These are phyloP conservation scores for Plasmodium malariae DNA, from an alignment of 169 alveolate species.

Conservation along the genomic window DNA sequence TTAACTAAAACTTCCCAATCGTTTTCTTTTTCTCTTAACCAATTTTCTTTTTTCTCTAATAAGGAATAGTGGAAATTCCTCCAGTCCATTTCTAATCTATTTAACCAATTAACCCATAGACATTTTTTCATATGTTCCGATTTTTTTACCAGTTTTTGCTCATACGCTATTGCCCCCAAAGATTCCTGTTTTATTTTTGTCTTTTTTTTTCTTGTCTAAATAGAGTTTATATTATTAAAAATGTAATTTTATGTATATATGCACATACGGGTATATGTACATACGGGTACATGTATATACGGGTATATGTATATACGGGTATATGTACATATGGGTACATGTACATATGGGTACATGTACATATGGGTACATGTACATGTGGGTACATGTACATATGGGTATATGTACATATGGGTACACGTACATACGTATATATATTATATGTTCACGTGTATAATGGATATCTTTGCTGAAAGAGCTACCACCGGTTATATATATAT, in stretches of 20 bases:
- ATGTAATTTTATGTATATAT: not conserved
- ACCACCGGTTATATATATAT: no score
- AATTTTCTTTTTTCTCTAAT: not conserved
- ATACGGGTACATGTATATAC: not conserved
- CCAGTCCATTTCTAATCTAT: not conserved
- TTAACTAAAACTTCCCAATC: not conserved
- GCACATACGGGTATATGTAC: not conserved
- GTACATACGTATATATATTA: no score
- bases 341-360: not conserved
- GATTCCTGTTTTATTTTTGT: not conserved
- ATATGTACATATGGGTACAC: no score
- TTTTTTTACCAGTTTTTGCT: not conserved
- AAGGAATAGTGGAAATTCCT: not conserved
- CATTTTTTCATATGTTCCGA: slow-evolving; percentile 1
- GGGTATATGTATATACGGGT: not conserved
- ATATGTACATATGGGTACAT: not conserved
- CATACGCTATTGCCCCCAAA: not conserved
- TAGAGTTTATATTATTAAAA: not conserved
- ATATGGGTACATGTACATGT: no score
- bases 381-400: not conserved
- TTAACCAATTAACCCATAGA: not conserved
- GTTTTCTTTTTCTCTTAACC: not conserved
- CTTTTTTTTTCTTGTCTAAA: not conserved
- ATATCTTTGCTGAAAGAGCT: not conserved
- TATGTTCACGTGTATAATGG: not conserved